These are phyloP conservation scores for Tagetes patula DNA, from an alignment of 129 eudicot genomes.

Conservation along the genomic window DNA sequence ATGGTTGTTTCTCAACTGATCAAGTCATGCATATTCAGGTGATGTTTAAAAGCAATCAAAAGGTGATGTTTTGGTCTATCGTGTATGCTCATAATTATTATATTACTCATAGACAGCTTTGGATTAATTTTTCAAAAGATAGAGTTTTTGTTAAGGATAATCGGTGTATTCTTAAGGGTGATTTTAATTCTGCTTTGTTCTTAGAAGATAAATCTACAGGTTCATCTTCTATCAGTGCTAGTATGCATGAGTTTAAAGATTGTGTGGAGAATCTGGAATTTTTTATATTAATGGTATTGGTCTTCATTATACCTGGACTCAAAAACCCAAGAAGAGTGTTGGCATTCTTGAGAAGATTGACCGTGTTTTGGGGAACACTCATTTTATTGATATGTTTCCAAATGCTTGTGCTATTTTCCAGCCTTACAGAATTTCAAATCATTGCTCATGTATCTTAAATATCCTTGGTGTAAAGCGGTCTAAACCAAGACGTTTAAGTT, in stretches of 20 bases:
- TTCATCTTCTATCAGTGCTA: too few species aligned
- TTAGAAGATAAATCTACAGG: neutral
- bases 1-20: too few species aligned
- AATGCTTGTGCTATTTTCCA: neutral
- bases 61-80: too few species aligned
- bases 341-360: neutral
- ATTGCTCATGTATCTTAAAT: neutral
- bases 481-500: too few species aligned
- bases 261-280: neutral
- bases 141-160: neutral
- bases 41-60: too few species aligned
- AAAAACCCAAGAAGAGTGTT: neutral
- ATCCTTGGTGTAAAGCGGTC: too few species aligned
- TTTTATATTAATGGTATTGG: neutral
- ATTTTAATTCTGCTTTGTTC: neutral
- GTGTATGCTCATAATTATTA: too few species aligned
- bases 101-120: too few species aligned
- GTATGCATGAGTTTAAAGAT: neutral
- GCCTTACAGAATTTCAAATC: neutral
- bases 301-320: neutral
- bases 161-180: neutral
- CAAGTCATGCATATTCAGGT: too few species aligned
- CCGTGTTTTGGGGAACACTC: neutral
- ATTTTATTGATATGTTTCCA: rapidly evolving
- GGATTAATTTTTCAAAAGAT: neutral